Percentiles rank a stretch among this genome's conserved stretches.
Evolutionary conservation across 495 filamentous ascomycete species (phyloP).

Genomic region (Xanthoparmelia taractica): DNA sequence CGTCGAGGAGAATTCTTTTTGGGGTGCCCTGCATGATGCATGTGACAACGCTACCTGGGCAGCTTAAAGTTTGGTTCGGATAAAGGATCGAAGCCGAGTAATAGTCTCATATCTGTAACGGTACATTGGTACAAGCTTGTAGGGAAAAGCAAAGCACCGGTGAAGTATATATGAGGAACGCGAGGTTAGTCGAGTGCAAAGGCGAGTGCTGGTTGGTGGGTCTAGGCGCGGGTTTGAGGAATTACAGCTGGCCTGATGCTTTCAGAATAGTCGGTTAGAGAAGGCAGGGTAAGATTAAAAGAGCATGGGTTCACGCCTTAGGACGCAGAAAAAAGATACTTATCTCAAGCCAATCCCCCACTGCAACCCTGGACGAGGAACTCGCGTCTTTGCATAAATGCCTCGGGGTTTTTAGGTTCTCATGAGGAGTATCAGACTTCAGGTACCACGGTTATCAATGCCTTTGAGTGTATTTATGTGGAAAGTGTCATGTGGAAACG

Average conservation of each 20-base stretch:
- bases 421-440: neutral
- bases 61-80: neutral
- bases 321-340: neutral
- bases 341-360: neutral
- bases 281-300: neutral
- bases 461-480: neutral
- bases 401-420: too few relatives aligned
- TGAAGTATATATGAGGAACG: neutral
- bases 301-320: neutral
- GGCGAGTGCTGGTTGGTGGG: neutral
- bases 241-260: neutral
- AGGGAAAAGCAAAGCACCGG: neutral
- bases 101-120: neutral
- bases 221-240: neutral
- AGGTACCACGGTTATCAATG: too few relatives aligned
- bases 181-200: neutral
- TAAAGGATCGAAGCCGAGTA: neutral
- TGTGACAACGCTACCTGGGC: constrained; percentile 1
- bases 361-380: neutral
- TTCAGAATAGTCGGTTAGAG: neutral
- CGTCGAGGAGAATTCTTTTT: constrained; percentile 1
- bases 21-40: constrained; percentile 17
- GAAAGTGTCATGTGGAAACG: neutral
- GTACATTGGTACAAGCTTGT: neutral
- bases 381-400: neutral